A percentile compares a stretch with the other conserved stretches of the same genome.
Evolutionary conservation across 73 alveolate species (phyloP).

Genomic region (Effrenium voratum): DNA sequence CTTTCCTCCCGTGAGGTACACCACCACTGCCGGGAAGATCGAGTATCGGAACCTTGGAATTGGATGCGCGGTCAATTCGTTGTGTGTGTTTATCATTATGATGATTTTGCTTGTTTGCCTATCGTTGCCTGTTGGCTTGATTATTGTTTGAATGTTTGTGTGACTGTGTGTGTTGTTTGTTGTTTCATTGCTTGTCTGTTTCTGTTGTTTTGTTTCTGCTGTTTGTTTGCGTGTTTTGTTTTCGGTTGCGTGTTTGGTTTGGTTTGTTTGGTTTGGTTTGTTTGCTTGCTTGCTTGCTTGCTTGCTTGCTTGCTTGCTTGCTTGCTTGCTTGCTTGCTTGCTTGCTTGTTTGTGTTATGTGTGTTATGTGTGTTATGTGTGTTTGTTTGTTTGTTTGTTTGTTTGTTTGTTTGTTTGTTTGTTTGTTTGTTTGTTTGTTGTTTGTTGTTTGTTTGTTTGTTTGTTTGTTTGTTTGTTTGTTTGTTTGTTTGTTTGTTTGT

Average conservation of each 20-base stretch:
- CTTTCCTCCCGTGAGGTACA: conserved; percentile 41
- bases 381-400: not conserved
- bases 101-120: not conserved
- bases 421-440: not conserved
- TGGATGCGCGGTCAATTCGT: not conserved
- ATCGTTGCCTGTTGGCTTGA: not conserved
- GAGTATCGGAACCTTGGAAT: conserved; percentile 61
- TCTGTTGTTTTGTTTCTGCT: not conserved
- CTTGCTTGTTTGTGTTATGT: not conserved
- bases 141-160: not conserved
- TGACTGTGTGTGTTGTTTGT: not conserved
- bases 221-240: not conserved
- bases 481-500: not conserved
- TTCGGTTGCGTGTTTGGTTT: not conserved
- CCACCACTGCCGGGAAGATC: conserved; percentile 80
- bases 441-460: not conserved
- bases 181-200: not conserved
- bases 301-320: not conserved
- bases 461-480: not conserved
- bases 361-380: not conserved
- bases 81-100: not conserved
- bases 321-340: not conserved
- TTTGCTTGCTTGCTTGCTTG: not conserved
- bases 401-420: not conserved
- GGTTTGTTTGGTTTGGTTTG: not conserved